phyloP scores from a whole-genome alignment of 768 basidiomycete genomes.

The Termitomyces titanicus region DNA sequence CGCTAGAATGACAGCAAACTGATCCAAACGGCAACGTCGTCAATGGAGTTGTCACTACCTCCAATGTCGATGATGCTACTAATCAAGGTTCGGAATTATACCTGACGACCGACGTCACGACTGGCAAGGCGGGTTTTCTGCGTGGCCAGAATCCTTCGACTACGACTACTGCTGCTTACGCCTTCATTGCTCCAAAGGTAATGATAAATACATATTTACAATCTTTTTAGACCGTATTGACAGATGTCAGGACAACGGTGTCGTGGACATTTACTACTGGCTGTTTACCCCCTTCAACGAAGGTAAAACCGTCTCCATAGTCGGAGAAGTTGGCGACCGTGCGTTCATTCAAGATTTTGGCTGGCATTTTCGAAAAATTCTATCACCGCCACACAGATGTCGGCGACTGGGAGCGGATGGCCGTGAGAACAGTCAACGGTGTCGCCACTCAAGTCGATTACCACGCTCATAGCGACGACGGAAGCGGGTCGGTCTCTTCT shows the following conservation, averaged over 20 bases:
- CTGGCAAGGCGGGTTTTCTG: conserved; percentile 11
- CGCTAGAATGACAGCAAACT: conserved; percentile 1
- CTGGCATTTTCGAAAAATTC: not conserved
- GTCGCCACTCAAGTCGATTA: conserved; percentile 15
- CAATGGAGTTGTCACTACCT: conserved; percentile 4
- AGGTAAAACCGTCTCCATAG: conserved; percentile 11
- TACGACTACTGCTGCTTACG: conserved; percentile 5
- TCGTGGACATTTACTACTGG: conserved; percentile 18
- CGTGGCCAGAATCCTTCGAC: conserved; percentile 15
- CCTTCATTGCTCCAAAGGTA: conserved; percentile 15
- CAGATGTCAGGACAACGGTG: conserved; percentile 13
- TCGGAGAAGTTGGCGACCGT: conserved; percentile 17
- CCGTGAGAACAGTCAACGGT: conserved; percentile 15
- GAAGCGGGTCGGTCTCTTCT: conserved; percentile 9
- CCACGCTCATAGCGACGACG: conserved; percentile 14
- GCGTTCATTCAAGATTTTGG: conserved; percentile 11
- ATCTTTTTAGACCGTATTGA: conserved; percentile 10
- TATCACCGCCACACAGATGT: conserved; percentile 7
- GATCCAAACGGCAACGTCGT: conserved; percentile 9
- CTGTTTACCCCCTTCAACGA: conserved; percentile 16
- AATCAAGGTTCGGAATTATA: conserved; percentile 9
- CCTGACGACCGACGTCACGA: conserved; percentile 9
- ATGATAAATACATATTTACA: too few species aligned
- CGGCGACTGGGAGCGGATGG: conserved; percentile 16
- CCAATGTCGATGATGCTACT: conserved; percentile 8